Evolutionary conservation across 495 filamentous ascomycete genomes (phyloP).

Genomic region (Glonium stellatum): DNA sequence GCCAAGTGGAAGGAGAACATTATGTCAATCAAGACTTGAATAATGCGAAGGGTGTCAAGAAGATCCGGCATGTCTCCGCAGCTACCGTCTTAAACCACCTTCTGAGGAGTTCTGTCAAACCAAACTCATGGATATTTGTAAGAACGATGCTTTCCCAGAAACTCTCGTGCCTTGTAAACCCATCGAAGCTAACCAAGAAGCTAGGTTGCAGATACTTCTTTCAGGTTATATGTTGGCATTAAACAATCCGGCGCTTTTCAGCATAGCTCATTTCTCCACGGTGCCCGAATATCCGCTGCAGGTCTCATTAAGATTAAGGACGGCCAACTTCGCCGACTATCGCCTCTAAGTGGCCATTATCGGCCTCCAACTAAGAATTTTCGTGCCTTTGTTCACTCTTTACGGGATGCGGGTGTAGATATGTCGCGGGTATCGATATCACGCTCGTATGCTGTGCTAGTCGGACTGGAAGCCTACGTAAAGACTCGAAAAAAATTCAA

Average conservation of each 20-base stretch:
- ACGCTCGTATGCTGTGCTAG: slow-evolving; percentile 71
- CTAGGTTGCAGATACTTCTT: slow-evolving; percentile 67
- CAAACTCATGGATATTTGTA: slow-evolving; percentile 86
- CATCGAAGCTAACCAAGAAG: neutral
- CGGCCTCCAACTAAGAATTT: slow-evolving; percentile 75
- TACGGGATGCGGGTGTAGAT: slow-evolving; percentile 70
- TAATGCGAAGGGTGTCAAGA: slow-evolving; percentile 52
- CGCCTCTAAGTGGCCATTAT: slow-evolving; percentile 71
- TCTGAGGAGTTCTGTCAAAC: slow-evolving; percentile 61
- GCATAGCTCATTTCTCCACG: slow-evolving; percentile 81
- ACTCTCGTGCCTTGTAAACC: neutral
- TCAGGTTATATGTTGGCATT: slow-evolving; percentile 83
- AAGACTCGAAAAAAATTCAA: slow-evolving; percentile 54
- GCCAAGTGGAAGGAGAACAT: slow-evolving; percentile 39
- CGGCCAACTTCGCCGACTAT: slow-evolving; percentile 58
- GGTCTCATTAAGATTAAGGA: slow-evolving; percentile 79
- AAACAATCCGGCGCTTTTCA: slow-evolving; percentile 86
- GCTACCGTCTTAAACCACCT: slow-evolving; percentile 64
- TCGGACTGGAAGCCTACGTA: slow-evolving; percentile 75
- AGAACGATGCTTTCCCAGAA: slow-evolving; percentile 14
- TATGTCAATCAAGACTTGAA: slow-evolving; percentile 51
- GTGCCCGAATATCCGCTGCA: slow-evolving; percentile 70
- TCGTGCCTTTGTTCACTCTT: slow-evolving; percentile 63
- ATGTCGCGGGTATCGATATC: slow-evolving; percentile 70
- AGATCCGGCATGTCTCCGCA: slow-evolving; percentile 60